phyloP scores from a whole-genome alignment of 1,139 yeast species.

The Magnusiomyces fungicola region DNA sequence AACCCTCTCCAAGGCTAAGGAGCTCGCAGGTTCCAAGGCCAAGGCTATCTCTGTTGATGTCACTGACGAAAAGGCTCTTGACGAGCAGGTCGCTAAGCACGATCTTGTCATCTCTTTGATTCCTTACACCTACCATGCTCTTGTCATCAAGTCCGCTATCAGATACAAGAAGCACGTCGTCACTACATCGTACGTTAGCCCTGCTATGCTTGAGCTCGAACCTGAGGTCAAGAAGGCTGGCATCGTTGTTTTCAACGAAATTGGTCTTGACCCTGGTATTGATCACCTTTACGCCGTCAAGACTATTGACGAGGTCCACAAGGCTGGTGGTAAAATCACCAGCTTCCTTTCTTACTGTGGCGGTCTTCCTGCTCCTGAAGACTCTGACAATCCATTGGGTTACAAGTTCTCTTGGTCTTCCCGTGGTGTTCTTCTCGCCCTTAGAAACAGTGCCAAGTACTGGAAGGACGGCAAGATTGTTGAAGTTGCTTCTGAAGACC shows the following conservation, averaged over 20 bases:
- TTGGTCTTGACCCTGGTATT: slow-evolving; percentile 88
- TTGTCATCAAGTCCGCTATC: slow-evolving; percentile 89
- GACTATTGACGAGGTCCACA: slow-evolving; percentile 95
- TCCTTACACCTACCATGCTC: slow-evolving; percentile 91
- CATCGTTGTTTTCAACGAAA: slow-evolving; percentile 43
- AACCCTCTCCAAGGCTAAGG: slow-evolving; percentile 79
- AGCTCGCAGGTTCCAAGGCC: slow-evolving; percentile 75
- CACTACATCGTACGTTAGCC: slow-evolving; percentile 93
- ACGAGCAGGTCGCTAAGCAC: slow-evolving; percentile 63
- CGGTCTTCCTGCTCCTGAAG: slow-evolving; percentile 97
- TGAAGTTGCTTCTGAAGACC: slow-evolving; percentile 75
- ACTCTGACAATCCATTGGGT: slow-evolving; percentile 95
- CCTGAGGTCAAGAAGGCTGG: slow-evolving; percentile 40
- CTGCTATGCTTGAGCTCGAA: slow-evolving; percentile 55
- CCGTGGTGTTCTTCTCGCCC: slow-evolving; percentile 92
- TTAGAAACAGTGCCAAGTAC: slow-evolving; percentile 87
- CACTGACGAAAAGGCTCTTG: slow-evolving; percentile 65
- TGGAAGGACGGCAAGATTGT: slow-evolving; percentile 81
- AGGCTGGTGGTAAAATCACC: slow-evolving; percentile 82
- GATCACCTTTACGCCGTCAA: slow-evolving; percentile 97
- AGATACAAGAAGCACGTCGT: slow-evolving; percentile 87
- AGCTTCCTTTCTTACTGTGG: slow-evolving; percentile 96
- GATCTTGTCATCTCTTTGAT: slow-evolving; percentile 91
- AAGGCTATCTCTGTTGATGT: slow-evolving; percentile 85
- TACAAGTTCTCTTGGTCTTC: slow-evolving; percentile 99